Base-by-base conservation (phyloP, 2,329 filamentous ascomycete species). In the Hirsutella thompsonii region DNA sequence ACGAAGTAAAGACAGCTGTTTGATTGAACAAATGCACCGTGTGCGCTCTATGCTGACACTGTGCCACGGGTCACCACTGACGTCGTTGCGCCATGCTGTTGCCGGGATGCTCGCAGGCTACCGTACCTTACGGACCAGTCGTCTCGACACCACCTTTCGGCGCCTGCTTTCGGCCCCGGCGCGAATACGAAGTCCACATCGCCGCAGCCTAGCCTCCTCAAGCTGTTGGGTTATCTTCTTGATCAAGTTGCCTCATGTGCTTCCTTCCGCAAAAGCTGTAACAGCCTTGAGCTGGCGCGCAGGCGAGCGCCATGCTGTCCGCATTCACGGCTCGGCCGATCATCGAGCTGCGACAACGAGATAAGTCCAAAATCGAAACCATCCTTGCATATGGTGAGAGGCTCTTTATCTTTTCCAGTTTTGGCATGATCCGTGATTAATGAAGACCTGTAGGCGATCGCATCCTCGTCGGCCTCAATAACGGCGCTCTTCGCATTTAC, bases 301-400 rank as follows among this genome's bases (percentile, higher is more conserved):
- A 49, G 36, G 50, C 55, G 61, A 49, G 47, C 60, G 70, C 69
- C 63, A 95, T 95, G 92, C 82, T 98, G 65, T 93, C 90, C 65
- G 92, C 92, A 59, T 98, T 98, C 67, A 94, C 84, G 53, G 89
- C 92, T 68, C 84, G 86, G 57, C 85, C 89, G 49, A 90, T 98
- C 61, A 84, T 96, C 72, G 92, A 98, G 83, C 83, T 98, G 55
- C 89, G 84, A 68, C 80, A 81, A 63, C 82, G 86, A 63, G 90
- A 96, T 76, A 95, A 93, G 70, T 93, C 86, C 50, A 92, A 83
- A 70, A 94, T 98, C 64, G 92, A 98, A 66, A 92, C 86, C 38
- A 86, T 98, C 50, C 74, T 96, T 37, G 86, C 90, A 46, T 86
- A 94, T 64, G 88, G 83, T 86, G 71, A 1, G 28, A 14, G 8